Percentiles rank a stretch among this genome's conserved stretches.
phyloP scores from a whole-genome alignment of 2,329 filamentous ascomycete species.

The Nannizziopsis barbatae region DNA sequence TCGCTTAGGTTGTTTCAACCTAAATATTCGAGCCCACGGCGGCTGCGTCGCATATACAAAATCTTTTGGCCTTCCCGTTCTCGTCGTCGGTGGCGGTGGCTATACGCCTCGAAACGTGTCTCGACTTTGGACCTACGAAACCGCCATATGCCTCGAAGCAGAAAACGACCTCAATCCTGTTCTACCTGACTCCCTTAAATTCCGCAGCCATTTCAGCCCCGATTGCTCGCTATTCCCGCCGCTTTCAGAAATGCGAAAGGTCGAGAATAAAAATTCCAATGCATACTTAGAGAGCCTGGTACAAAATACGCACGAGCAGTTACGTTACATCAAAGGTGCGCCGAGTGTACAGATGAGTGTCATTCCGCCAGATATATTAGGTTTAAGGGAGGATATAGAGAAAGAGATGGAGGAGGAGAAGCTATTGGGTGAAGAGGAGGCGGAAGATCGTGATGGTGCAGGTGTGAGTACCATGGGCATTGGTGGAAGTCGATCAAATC shows the following conservation, averaged over 20 bases:
- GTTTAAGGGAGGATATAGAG: constrained; percentile 40
- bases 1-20: constrained; percentile 86
- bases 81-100: constrained; percentile 87
- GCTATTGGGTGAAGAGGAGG: constrained; percentile 28
- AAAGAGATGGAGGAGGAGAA: constrained; percentile 37
- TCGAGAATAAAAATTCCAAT: constrained; percentile 66
- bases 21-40: constrained; percentile 89
- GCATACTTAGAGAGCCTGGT: constrained; percentile 67
- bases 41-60: constrained; percentile 87
- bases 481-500: constrained; percentile 13
- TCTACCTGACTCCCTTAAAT: constrained; percentile 70
- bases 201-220: constrained; percentile 77
- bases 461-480: constrained; percentile 11
- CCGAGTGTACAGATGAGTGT: constrained; percentile 77
- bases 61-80: constrained; percentile 62
- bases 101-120: constrained; percentile 96
- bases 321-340: constrained; percentile 71
- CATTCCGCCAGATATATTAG: constrained; percentile 65
- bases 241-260: constrained; percentile 57
- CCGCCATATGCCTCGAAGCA: constrained; percentile 71
- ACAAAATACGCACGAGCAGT: constrained; percentile 67
- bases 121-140: constrained; percentile 94
- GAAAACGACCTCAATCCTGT: constrained; percentile 58
- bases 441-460: constrained; percentile 29
- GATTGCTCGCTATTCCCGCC: constrained; percentile 82